Base-by-base conservation (phyloP, 148 eudicot species). In the Fagopyrum homotropicum region DNA sequence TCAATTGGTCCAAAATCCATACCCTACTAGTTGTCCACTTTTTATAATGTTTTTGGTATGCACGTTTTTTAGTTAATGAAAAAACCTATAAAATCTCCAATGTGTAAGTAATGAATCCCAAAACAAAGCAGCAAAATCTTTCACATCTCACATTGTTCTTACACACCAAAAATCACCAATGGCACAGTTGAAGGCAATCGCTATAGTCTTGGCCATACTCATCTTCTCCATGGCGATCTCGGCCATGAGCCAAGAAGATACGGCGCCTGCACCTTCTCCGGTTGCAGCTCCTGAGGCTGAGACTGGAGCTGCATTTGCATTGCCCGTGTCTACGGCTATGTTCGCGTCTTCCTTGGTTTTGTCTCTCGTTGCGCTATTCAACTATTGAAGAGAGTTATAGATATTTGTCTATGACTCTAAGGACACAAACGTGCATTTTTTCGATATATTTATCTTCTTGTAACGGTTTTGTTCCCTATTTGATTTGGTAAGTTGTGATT, bases 301-400 rank as follows among this genome's bases (percentile, higher is more conserved):
- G 19, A 14, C 71, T 14, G 71, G 71, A 66, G 71, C 71, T 43
- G 46, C 9, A 6, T 40, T 66, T 12, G 16, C 71, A 14, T 15
- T 40, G 71, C 71, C 71, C 46, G 12, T 66, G 46, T 66, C 71
- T 35, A 66, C 71, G n/a, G 71, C 71, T 14, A 15, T 66, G 22
- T 43, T 66, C 19, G 71, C 30, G 47, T 66, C 71, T 14, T 66
- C 71, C 19, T 35, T 66, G 46, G 71, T 43, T 26, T 9, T 61
- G 68, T 61, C 68, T 10, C 68, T 61, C 2, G 68, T 43, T 61
- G 71, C 71, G 6, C 19, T 66, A 12, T 66, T 66, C 71, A 66
- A 66, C 46, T 46, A 66, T 17, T 66, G 71, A 66, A 35, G 46
- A 4, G 29, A n/a, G 16, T 29, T 5, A 29, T 35, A 40, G n/a